Percentiles rank a stretch among this genome's conserved stretches.
Evolutionary conservation across 1,284 basidiomycete genomes (phyloP).

Genomic region (Trametes polyzona): DNA sequence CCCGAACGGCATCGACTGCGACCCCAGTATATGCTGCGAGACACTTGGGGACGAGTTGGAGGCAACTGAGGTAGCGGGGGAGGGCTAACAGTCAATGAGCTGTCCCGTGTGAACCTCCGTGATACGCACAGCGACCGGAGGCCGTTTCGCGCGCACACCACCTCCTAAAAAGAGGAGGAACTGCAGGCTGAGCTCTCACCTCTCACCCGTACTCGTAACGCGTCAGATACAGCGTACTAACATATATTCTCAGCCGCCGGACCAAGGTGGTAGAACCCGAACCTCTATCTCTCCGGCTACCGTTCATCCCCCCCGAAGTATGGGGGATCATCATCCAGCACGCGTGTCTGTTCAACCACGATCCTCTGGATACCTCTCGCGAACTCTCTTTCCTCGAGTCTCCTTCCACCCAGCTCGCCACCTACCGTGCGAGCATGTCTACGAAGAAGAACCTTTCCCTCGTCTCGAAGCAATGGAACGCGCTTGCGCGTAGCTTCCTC

Average conservation of each 20-base stretch:
- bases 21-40: not conserved
- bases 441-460: slow-evolving; percentile 54
- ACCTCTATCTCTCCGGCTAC: slow-evolving; percentile 28
- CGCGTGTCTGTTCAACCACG: slow-evolving; percentile 46
- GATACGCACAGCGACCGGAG: not conserved
- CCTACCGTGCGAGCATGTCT: slow-evolving; percentile 52
- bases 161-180: not conserved
- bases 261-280: slow-evolving; percentile 4
- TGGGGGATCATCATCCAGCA: slow-evolving; percentile 64
- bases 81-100: slow-evolving; percentile 2
- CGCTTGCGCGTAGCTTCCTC: slow-evolving; percentile 53
- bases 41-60: too few species aligned
- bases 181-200: not conserved
- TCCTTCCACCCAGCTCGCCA: slow-evolving; percentile 43
- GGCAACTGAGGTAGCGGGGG: not conserved
- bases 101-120: slow-evolving; percentile 18
- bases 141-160: not conserved
- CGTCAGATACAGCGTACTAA: slow-evolving; percentile 1
- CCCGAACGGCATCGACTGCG: too few species aligned
- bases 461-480: slow-evolving; percentile 61
- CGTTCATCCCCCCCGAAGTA: slow-evolving; percentile 56
- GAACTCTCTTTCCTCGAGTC: slow-evolving; percentile 54
- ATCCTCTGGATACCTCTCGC: slow-evolving; percentile 50
- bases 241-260: slow-evolving; percentile 13
- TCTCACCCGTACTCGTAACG: not conserved